phyloP scores from a whole-genome alignment of 495 filamentous ascomycete genomes.

The Chlorociboria aeruginascens region DNA sequence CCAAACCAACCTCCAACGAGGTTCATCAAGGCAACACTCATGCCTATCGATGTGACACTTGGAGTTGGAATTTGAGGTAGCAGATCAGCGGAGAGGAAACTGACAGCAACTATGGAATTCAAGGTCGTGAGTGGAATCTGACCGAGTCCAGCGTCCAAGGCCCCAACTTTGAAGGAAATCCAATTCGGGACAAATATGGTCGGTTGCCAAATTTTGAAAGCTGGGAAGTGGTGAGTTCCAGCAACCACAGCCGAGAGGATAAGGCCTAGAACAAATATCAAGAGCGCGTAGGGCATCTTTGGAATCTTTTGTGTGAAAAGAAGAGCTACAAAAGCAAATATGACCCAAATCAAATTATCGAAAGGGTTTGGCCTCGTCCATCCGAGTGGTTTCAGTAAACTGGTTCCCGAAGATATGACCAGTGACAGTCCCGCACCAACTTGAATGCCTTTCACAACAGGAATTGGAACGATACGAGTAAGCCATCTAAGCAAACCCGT shows the following conservation, averaged over 20 bases:
- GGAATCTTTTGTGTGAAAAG: constrained; percentile 38
- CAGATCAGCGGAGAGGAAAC: constrained; percentile 60
- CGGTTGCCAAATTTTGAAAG: constrained; percentile 15
- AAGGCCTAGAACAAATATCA: constrained; percentile 54
- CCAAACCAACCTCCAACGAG: constrained; percentile 80
- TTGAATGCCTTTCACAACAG: constrained; percentile 89
- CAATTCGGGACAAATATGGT: constrained; percentile 7
- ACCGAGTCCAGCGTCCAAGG: constrained; percentile 51
- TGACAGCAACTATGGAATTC: constrained; percentile 82
- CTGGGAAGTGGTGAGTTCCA: constrained; percentile 14
- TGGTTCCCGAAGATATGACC: constrained; percentile 57
- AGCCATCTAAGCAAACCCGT: constrained; percentile 65
- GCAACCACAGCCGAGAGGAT: constrained; percentile 38
- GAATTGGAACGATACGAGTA: constrained; percentile 60
- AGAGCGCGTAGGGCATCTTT: constrained; percentile 62
- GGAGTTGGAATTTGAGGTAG: constrained; percentile 55
- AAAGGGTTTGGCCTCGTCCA: constrained; percentile 47
- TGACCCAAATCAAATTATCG: constrained; percentile 64
- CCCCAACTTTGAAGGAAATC: constrained; percentile 16
- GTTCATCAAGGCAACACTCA: constrained; percentile 77
- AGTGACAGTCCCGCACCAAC: constrained; percentile 78
- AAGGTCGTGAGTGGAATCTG: constrained; percentile 84
- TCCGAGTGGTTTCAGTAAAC: constrained; percentile 44
- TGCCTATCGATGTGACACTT: constrained; percentile 56
- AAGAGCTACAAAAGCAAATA: constrained; percentile 57